Evolutionary conservation across 805 yeast species (phyloP).

Genomic region (Candida patagonica): DNA sequence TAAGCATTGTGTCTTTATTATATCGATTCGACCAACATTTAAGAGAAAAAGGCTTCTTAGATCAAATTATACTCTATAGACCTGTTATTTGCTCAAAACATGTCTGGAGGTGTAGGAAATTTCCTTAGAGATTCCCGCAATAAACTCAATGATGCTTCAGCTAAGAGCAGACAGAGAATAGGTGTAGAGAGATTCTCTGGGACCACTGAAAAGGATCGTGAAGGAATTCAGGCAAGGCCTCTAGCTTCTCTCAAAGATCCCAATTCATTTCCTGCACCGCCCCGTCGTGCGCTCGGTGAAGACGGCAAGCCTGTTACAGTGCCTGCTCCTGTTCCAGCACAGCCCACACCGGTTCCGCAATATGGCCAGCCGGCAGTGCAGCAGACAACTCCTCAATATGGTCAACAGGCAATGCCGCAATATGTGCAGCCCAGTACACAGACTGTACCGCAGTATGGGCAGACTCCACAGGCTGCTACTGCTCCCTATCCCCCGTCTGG

Average conservation of each 20-base stretch:
- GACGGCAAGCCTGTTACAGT: conserved; percentile 6
- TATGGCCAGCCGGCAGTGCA: conserved; percentile 10
- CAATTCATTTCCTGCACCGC: conserved; percentile 37
- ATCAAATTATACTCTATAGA: too few species aligned
- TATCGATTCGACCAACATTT: too few species aligned
- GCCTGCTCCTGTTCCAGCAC: neutral
- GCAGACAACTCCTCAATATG: conserved; percentile 7
- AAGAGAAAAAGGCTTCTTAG: too few species aligned
- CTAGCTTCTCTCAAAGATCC: conserved; percentile 28
- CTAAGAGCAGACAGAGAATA: conserved; percentile 11
- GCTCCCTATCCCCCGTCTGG: conserved; percentile 11
- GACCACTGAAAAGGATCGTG: neutral
- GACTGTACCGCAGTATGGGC: conserved; percentile 7
- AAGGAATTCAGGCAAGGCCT: conserved; percentile 19
- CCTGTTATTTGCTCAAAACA: too few species aligned
- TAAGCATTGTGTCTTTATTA: too few species aligned
- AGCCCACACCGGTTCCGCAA: conserved; percentile 5
- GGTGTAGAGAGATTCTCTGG: conserved; percentile 4
- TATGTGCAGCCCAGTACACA: conserved; percentile 1
- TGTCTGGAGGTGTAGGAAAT: too few species aligned
- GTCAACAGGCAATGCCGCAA: conserved; percentile 1
- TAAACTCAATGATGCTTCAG: conserved; percentile 13
- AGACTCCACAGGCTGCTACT: conserved; percentile 7
- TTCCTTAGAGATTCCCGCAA: conserved; percentile 14
- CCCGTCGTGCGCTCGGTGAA: conserved; percentile 30